A percentile compares a stretch with the other conserved stretches of the same genome.
These are phyloP conservation scores for Sechiopsis laciniata DNA, from an alignment of 306 rosid species.

Conservation along the genomic window DNA sequence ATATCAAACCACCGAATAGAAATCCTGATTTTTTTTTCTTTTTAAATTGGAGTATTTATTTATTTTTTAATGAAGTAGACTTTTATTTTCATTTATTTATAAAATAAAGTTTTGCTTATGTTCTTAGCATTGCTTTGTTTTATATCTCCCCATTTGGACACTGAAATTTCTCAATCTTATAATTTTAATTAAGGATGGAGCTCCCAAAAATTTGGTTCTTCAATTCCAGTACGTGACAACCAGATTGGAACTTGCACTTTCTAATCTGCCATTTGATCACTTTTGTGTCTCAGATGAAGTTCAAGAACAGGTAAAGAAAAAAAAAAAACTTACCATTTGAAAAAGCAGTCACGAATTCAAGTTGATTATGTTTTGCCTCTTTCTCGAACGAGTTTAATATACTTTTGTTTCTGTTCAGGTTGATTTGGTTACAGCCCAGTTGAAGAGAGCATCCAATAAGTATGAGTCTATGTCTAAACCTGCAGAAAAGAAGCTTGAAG, in stretches of 20 bases:
- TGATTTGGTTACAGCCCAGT: constrained; percentile 77
- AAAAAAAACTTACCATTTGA: not conserved
- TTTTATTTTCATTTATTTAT: too few species aligned
- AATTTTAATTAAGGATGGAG: constrained; percentile 59
- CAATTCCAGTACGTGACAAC: constrained; percentile 78
- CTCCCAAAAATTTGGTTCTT: constrained; percentile 47
- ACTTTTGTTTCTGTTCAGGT: constrained; percentile 39
- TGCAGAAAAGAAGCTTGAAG: constrained; percentile 37
- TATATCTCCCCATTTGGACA: too few species aligned
- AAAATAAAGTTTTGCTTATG: too few species aligned
- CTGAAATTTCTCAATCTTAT: constrained; percentile 48
- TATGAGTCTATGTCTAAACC: constrained; percentile 50
- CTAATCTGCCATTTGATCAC: constrained; percentile 52
- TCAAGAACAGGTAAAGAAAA: constrained; percentile 66
- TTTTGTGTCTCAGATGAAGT: constrained; percentile 83
- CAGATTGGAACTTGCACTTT: constrained; percentile 70
- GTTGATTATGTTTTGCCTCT: not conserved
- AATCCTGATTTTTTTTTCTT: too few species aligned
- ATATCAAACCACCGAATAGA: too few species aligned
- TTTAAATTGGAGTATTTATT: too few species aligned
- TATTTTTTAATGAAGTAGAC: too few species aligned
- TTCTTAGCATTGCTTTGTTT: too few species aligned
- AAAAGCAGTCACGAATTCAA: not conserved
- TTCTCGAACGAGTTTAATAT: not conserved
- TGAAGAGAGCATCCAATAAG: constrained; percentile 71